A percentile compares a stretch with the other conserved stretches of the same genome.
These are phyloP conservation scores for Pulveroboletus ravenelii DNA, from an alignment of 768 basidiomycete species.

Conservation along the genomic window DNA sequence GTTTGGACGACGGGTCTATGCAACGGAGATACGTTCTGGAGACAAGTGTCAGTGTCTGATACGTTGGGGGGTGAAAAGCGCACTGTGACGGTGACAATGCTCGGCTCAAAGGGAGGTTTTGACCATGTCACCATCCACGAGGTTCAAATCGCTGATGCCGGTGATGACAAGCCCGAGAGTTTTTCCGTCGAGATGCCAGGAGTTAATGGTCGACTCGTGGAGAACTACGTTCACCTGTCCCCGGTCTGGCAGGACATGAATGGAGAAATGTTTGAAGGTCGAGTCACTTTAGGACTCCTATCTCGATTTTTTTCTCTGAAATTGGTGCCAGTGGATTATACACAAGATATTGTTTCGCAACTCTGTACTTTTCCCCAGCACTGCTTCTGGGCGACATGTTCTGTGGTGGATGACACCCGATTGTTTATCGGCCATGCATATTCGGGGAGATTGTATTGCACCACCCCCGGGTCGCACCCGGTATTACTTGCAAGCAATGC, in stretches of 20 bases:
- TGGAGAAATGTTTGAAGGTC: slow-evolving; percentile 50
- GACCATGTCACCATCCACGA: slow-evolving; percentile 34
- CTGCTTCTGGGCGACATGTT: slow-evolving; percentile 45
- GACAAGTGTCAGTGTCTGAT: slow-evolving; percentile 27
- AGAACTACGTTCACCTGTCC: slow-evolving; percentile 6
- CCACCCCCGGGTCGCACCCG: slow-evolving; percentile 28
- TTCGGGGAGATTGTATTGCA: slow-evolving; percentile 60
- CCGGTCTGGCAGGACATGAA: slow-evolving; percentile 41
- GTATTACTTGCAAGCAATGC: slow-evolving; percentile 45
- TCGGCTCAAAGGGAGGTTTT: slow-evolving; percentile 36
- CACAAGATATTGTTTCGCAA: slow-evolving; percentile 18
- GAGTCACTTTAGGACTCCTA: background rate
- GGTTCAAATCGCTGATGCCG: slow-evolving; percentile 5
- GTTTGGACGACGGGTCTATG: slow-evolving; percentile 31
- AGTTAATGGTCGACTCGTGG: slow-evolving; percentile 47
- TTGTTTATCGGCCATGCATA: slow-evolving; percentile 62
- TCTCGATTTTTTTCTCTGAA: slow-evolving; percentile 9
- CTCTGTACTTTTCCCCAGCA: slow-evolving; percentile 52
- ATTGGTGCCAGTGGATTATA: slow-evolving; percentile 10
- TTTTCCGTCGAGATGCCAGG: slow-evolving; percentile 27
- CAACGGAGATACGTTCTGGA: slow-evolving; percentile 17
- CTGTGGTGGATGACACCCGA: slow-evolving; percentile 8
- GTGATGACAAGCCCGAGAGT: background rate
- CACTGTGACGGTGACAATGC: slow-evolving; percentile 27
- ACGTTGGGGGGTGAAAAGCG: background rate